These are phyloP conservation scores for Pseudopithomyces maydicus DNA, from an alignment of 2,329 filamentous ascomycete genomes.

Conservation along the genomic window DNA sequence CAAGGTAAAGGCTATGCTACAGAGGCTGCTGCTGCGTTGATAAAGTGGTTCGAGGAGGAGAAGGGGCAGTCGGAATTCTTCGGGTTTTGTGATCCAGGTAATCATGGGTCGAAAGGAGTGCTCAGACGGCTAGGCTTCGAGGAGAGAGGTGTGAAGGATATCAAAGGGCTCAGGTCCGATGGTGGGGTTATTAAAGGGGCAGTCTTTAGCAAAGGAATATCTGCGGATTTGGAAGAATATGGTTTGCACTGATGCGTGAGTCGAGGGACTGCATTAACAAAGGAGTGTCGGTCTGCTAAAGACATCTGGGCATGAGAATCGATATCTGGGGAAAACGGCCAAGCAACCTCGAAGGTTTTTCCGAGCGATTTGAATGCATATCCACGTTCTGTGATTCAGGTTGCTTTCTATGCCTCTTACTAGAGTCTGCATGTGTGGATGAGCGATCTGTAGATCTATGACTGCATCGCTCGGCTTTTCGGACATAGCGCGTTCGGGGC, in stretches of 20 bases:
- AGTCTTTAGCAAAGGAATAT: slow-evolving; percentile 11
- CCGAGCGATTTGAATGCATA: too few relatives aligned
- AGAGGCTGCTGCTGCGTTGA: slow-evolving; percentile 10
- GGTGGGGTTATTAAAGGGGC: neutral
- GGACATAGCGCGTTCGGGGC: neutral
- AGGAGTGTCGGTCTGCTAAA: too few relatives aligned
- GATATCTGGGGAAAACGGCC: neutral
- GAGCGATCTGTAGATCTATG: too few relatives aligned
- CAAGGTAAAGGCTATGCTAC: slow-evolving; percentile 21
- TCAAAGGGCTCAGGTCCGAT: slow-evolving; percentile 6
- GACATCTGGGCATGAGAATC: neutral
- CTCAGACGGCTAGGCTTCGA: slow-evolving; percentile 18
- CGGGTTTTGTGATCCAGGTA: slow-evolving; percentile 15
- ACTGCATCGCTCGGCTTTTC: neutral
- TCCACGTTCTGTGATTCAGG: neutral
- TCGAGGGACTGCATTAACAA: too few relatives aligned
- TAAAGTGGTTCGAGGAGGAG: slow-evolving; percentile 8
- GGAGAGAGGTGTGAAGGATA: slow-evolving; percentile 12
- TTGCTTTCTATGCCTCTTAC: neutral
- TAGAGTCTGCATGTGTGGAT: too few relatives aligned
- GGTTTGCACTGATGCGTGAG: neutral
- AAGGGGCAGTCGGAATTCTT: slow-evolving; percentile 6
- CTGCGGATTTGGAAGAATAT: slow-evolving; percentile 6
- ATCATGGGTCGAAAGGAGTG: slow-evolving; percentile 15
- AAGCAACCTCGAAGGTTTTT: too few relatives aligned